These are phyloP conservation scores for Cornus controversa DNA, from an alignment of 148 eudicot genomes.

Conservation along the genomic window DNA sequence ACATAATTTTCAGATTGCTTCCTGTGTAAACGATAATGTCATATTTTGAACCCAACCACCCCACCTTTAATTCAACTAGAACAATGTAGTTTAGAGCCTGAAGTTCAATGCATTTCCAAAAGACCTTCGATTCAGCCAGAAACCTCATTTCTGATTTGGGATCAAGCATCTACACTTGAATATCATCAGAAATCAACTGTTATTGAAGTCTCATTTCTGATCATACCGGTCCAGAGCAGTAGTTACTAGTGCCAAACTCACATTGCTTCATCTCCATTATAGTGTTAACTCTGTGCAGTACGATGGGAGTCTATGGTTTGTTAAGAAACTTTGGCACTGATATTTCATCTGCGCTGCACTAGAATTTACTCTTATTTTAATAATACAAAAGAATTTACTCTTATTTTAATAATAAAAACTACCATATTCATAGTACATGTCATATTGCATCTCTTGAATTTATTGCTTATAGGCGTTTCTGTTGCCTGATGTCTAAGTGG, in stretches of 20 bases:
- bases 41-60: conserved; percentile 36
- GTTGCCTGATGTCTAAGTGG: no score
- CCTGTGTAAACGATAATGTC: conserved; percentile 67
- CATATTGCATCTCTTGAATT: no score
- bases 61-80: conserved; percentile 32
- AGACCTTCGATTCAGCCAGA: conserved; percentile 10
- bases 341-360: no score
- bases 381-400: no score
- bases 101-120: conserved; percentile 42
- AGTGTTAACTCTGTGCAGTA: conserved; percentile 31
- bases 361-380: no score
- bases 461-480: no score
- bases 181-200: conserved; percentile 30
- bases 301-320: no score
- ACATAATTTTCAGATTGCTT: conserved; percentile 59
- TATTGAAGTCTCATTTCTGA: conserved; percentile 43
- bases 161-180: conserved; percentile 49
- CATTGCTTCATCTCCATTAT: conserved; percentile 53
- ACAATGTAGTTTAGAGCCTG: no score
- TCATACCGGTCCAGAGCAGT: conserved; percentile 29
- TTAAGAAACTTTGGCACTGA: no score
- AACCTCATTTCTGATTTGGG: conserved; percentile 28
- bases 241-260: conserved; percentile 12
- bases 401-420: no score
- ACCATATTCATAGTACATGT: no score